Evolutionary conservation across 2,329 filamentous ascomycete genomes (phyloP).

Genomic region (Ophiosphaerella narmari): DNA sequence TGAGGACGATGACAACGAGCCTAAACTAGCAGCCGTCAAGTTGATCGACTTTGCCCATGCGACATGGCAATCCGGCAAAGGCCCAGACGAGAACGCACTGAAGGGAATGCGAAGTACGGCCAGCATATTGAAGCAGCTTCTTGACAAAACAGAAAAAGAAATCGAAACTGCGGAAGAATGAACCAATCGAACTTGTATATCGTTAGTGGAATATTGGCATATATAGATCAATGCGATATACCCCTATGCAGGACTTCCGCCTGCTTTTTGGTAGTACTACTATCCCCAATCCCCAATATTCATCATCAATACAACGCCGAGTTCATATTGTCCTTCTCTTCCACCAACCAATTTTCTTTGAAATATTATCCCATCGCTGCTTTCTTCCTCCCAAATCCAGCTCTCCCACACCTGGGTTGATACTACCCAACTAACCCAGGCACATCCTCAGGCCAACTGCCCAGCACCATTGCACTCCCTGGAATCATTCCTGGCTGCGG

Average conservation of each 20-base stretch:
- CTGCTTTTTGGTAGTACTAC: background rate
- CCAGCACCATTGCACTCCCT: slow-evolving; percentile 79
- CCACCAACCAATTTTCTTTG: background rate
- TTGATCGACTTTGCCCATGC: slow-evolving; percentile 98
- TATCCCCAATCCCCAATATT: background rate
- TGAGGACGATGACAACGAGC: slow-evolving; percentile 53
- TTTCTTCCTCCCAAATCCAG: too few species aligned
- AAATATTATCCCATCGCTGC: too few species aligned
- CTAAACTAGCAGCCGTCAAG: slow-evolving; percentile 77
- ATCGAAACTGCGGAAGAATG: slow-evolving; percentile 4
- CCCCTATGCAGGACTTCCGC: background rate
- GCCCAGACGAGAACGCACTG: slow-evolving; percentile 83
- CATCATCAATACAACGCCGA: background rate
- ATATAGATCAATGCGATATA: slow-evolving; percentile 1
- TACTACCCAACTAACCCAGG: slow-evolving; percentile 67
- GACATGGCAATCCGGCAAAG: slow-evolving; percentile 76
- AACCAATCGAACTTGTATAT: background rate
- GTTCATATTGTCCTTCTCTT: background rate
- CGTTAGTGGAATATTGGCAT: background rate
- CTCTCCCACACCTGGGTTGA: background rate
- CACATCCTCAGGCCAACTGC: slow-evolving; percentile 82
- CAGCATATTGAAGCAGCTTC: slow-evolving; percentile 71
- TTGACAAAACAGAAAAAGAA: slow-evolving; percentile 33
- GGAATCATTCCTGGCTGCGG: slow-evolving; percentile 83
- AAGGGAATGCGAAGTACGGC: slow-evolving; percentile 73